Evolutionary conservation across 352 stramenopile species (phyloP).

Genomic region (Phytophthora chlamydospora): DNA sequence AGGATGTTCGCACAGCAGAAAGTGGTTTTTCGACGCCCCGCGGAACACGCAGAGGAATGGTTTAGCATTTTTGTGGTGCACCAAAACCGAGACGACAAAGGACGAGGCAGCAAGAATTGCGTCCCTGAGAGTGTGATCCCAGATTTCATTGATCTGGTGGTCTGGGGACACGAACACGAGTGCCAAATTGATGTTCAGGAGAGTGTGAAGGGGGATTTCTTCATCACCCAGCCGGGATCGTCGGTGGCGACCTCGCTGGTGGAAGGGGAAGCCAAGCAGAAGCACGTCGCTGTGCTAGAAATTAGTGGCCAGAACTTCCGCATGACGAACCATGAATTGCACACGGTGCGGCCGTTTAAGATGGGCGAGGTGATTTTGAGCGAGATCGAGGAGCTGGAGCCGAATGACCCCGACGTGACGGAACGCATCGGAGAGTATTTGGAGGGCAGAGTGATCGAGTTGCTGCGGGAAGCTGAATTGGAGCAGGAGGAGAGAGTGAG

Average conservation of each 20-base stretch:
- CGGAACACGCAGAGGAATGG: conserved; percentile 83
- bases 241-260: conserved; percentile 96
- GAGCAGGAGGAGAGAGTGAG: conserved; percentile 38
- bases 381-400: conserved; percentile 90
- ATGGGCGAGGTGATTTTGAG: conserved; percentile 90
- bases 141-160: conserved; percentile 98
- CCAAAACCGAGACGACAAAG: conserved; percentile 97
- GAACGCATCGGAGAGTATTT: conserved; percentile 76
- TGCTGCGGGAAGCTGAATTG: conserved; percentile 67
- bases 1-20: conserved; percentile 97
- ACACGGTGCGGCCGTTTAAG: conserved; percentile 94
- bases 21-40: conserved; percentile 93
- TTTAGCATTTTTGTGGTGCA: conserved; percentile 99
- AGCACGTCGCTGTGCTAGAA: conserved; percentile 91
- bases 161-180: conserved; percentile 99
- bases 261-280: conserved; percentile 84
- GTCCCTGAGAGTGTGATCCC: conserved; percentile 98
- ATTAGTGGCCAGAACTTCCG: conserved; percentile 92
- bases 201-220: conserved; percentile 95
- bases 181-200: conserved; percentile 94
- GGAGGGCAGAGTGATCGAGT: conserved; percentile 63
- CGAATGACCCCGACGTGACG: conserved; percentile 87
- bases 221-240: conserved; percentile 96
- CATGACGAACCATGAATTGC: conserved; percentile 82
- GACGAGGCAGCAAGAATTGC: conserved; percentile 95